Evolutionary conservation across 2,329 filamentous ascomycete species (phyloP).

Genomic region (Fusarium dimerum): DNA sequence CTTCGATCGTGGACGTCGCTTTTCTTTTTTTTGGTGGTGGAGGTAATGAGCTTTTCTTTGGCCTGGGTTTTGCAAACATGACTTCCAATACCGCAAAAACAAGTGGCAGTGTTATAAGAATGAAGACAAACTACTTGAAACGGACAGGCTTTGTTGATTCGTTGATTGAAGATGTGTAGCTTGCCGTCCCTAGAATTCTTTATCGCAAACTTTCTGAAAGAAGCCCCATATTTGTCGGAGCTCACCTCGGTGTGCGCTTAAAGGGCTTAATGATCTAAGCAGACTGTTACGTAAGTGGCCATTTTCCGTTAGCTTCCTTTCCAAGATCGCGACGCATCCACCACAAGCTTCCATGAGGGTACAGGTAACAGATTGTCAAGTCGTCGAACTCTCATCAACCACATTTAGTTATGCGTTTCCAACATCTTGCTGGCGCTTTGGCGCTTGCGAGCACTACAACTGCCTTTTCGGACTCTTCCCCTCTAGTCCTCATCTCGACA

Average conservation of each 20-base stretch:
- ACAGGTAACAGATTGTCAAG: constrained; percentile 24
- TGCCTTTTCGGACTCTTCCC: constrained; percentile 84
- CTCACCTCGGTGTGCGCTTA: constrained; percentile 30
- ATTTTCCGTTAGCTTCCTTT: constrained; percentile 25
- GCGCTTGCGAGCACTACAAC: constrained; percentile 59
- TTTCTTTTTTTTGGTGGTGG: constrained; percentile 69
- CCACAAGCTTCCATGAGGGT: constrained; percentile 9
- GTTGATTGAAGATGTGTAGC: neutral
- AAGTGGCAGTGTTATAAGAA: neutral
- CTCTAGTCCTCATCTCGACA: constrained; percentile 86
- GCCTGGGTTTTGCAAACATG: constrained; percentile 59
- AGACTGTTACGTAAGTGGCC: constrained; percentile 29
- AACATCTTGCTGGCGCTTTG: constrained; percentile 50
- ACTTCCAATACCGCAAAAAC: neutral
- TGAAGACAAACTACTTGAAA: neutral
- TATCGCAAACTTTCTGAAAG: constrained; percentile 24
- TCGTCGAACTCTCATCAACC: constrained; percentile 24
- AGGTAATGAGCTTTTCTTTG: constrained; percentile 58
- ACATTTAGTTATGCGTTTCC: constrained; percentile 54
- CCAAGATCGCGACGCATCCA: constrained; percentile 16
- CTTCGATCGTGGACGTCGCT: constrained; percentile 61
- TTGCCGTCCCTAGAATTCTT: neutral
- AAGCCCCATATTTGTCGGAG: constrained; percentile 2
- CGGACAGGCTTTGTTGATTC: neutral
- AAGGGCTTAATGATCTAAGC: constrained; percentile 23